Evolutionary conservation across 768 basidiomycete genomes (phyloP), one percentile per base, ranked within the genome.

Genomic region (Daedaleopsis sinensis): DNA sequence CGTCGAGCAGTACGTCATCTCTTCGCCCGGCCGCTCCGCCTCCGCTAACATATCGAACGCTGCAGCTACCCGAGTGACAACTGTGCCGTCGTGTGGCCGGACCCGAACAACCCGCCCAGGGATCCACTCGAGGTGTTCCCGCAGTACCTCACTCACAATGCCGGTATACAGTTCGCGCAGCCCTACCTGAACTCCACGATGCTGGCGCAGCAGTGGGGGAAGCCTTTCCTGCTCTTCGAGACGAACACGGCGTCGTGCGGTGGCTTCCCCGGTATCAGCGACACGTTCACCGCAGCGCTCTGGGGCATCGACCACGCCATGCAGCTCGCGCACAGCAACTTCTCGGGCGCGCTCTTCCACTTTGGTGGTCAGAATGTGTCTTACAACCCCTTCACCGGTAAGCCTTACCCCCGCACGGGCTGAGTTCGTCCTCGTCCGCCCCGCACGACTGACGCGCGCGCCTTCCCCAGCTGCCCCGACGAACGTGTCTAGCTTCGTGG

Each of bases 171-270:
- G n/a, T 71, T 83, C 55, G 72, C 77, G 6, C 57, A 55, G 13
- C 74, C 75, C 18, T 84, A 82, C 70, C 50, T 76, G 5, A 74
- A 73, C 47, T 72, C 74, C 8, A 72, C 78, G 2, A 54, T 55
- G 23, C 67, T 70, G 39, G 78, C 79, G 18, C 71, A 75, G 58
- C 66, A 71, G 9, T 56, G 46, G 36, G 69, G 68, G 11, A 76
- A 77, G 67, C 79, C 80, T 37, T 72, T 83, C 59, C 65, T 82
- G 52, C 82, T 85, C 79, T 75, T 84, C 64, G 84, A 85, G 71
- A 83, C 80, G 48, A 82, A 82, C 64, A 78, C 80, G 4, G 83
- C 82, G 0, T 79, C 77, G 46, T 85, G 84, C 69, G 82, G 81
- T 57, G 84, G 83, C 16, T 83, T 84, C 67, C 71, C 78, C 21